A percentile compares a stretch with the other conserved stretches of the same genome.
phyloP scores from a whole-genome alignment of 2,329 filamentous ascomycete genomes.

The Beauveria pseudobassiana region DNA sequence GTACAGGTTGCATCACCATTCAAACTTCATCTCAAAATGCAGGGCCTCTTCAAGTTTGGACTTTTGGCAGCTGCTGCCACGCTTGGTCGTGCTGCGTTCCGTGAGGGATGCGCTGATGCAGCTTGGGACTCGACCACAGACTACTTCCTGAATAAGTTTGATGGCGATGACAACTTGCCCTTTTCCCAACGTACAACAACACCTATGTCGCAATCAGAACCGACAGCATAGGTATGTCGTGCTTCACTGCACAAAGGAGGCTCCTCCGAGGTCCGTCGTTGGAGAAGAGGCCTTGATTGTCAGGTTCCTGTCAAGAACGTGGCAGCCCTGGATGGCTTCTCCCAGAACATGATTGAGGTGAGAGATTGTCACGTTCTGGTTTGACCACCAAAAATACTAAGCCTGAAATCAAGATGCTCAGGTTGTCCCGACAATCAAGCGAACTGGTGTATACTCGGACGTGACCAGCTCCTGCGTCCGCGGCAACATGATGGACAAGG shows the following conservation, averaged over 20 bases:
- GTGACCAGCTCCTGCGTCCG: conserved; percentile 11
- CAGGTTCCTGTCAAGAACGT: conserved; percentile 11
- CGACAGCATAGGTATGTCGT: conserved; percentile 9
- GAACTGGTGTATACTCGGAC: conserved; percentile 5
- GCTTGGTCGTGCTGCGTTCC: conserved; percentile 2
- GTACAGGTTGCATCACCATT: neutral
- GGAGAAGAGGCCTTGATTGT: conserved; percentile 5
- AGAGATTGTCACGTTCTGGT: neutral
- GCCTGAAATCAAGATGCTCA: neutral
- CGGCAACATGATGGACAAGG: conserved; percentile 11
- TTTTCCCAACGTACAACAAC: conserved; percentile 9
- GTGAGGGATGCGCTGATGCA: conserved; percentile 7
- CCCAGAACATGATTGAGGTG: conserved; percentile 10
- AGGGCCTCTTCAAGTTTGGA: neutral
- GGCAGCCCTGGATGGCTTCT: conserved; percentile 9
- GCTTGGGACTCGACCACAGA: conserved; percentile 10
- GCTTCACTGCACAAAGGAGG: conserved; percentile 11
- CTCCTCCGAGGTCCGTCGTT: conserved; percentile 4
- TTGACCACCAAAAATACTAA: neutral
- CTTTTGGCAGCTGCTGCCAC: neutral
- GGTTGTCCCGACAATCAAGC: conserved; percentile 5
- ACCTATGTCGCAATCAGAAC: conserved; percentile 11
- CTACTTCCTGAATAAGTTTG: conserved; percentile 7
- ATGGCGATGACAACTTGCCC: neutral
- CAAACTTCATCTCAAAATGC: neutral